These are phyloP conservation scores for Trichoderma sp. DNA, from an alignment of 2,329 filamentous ascomycete genomes.

Conservation along the genomic window DNA sequence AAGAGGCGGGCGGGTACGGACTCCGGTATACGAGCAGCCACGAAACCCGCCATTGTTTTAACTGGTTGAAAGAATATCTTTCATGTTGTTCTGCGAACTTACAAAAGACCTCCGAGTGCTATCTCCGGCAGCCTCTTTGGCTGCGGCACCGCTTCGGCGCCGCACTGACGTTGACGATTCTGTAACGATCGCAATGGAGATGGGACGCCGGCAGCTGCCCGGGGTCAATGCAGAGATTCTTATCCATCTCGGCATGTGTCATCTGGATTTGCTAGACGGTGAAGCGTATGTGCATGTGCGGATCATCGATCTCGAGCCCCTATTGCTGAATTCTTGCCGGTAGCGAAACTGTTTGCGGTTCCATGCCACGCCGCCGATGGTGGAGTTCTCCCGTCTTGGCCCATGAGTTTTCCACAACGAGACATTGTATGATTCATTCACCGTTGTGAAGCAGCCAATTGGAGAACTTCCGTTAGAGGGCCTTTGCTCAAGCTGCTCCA, in stretches of 20 bases:
- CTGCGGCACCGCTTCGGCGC: conserved; percentile 8
- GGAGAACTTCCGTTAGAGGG: background rate
- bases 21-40: background rate
- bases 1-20: conserved; percentile 11
- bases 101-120: conserved; percentile 12
- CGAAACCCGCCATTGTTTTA: background rate
- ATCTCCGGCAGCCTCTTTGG: conserved; percentile 10
- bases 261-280: background rate
- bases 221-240: background rate
- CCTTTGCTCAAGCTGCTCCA: background rate
- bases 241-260: background rate
- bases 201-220: background rate
- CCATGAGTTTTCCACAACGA: background rate
- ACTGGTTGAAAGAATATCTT: background rate
- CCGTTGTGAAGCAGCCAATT: background rate
- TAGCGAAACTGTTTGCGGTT: background rate
- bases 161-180: background rate
- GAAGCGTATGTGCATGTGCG: background rate
- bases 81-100: background rate
- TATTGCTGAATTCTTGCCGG: background rate
- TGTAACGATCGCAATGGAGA: background rate
- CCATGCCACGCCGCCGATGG: background rate
- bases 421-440: background rate
- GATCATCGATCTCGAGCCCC: background rate
- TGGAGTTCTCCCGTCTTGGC: background rate